A percentile compares a stretch with the other conserved stretches of the same genome.
These are phyloP conservation scores for Colletotrichum euphorbiae DNA, from an alignment of 2,329 filamentous ascomycete species.

Conservation along the genomic window DNA sequence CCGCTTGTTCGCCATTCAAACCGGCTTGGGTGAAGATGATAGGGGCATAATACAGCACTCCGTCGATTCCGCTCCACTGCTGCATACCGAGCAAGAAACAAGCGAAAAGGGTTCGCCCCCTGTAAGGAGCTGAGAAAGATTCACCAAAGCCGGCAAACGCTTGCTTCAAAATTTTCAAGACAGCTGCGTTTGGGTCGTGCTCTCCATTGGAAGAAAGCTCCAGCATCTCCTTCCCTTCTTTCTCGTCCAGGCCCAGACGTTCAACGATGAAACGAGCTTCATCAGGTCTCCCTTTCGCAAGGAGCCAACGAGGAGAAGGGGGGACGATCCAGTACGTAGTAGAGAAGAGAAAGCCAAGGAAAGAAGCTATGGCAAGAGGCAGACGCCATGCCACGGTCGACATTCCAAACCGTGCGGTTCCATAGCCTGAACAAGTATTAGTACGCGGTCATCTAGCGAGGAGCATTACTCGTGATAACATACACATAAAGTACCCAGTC, in stretches of 20 bases:
- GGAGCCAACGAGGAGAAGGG: constrained; percentile 68
- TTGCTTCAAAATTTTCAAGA: constrained; percentile 45
- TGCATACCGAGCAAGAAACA: constrained; percentile 70
- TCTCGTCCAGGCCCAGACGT: constrained; percentile 57
- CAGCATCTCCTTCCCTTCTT: constrained; percentile 55
- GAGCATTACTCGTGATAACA: not conserved
- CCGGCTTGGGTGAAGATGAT: constrained; percentile 70
- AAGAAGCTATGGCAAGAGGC: constrained; percentile 58
- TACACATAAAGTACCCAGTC: constrained; percentile 68
- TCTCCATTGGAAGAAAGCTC: constrained; percentile 33
- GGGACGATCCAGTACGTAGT: constrained; percentile 52
- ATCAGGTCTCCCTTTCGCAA: constrained; percentile 53
- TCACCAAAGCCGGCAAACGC: constrained; percentile 47
- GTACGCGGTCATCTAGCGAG: not conserved
- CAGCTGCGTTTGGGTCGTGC: constrained; percentile 45
- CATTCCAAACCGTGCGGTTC: constrained; percentile 55
- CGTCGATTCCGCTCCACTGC: constrained; percentile 71
- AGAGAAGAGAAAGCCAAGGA: constrained; percentile 49
- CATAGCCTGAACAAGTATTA: constrained; percentile 54
- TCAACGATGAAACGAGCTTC: constrained; percentile 56
- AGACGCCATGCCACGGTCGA: constrained; percentile 67
- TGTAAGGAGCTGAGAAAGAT: constrained; percentile 46
- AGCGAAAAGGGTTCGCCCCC: constrained; percentile 61
- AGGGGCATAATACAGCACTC: constrained; percentile 71
- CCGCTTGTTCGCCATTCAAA: constrained; percentile 61